Evolutionary conservation across 306 rosid genomes (phyloP).

Genomic region (Corylus heterophylla): DNA sequence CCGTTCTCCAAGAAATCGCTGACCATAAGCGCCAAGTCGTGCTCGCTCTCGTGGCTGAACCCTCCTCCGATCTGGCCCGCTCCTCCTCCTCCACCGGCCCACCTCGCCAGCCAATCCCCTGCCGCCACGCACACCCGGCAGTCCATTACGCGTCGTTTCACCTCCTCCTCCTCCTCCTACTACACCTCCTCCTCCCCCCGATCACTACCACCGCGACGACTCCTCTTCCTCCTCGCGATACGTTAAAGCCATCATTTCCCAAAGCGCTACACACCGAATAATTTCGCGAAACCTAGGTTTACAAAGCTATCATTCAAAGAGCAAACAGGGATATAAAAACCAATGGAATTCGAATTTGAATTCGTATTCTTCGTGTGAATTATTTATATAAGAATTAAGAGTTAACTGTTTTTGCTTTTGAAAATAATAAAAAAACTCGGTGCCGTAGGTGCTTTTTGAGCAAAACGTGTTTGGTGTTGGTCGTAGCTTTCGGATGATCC

Average conservation of each 20-base stretch:
- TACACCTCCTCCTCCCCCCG: slow-evolving; percentile 11
- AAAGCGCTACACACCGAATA: neutral
- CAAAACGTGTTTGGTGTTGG: neutral
- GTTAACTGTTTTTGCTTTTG: neutral
- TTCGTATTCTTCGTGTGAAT: neutral
- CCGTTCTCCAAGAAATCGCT: slow-evolving; percentile 90
- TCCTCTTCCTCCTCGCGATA: slow-evolving; percentile 11
- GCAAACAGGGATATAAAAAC: neutral
- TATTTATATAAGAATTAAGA: neutral
- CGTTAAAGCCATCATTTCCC: slow-evolving; percentile 1
- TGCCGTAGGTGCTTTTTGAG: neutral
- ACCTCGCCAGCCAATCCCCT: slow-evolving; percentile 59
- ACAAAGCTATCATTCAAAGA: slow-evolving; percentile 4
- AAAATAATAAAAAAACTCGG: neutral
- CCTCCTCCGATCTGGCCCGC: slow-evolving; percentile 56
- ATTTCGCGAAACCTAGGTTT: neutral
- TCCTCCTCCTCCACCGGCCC: slow-evolving; percentile 30
- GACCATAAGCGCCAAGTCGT: slow-evolving; percentile 85
- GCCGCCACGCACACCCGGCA: slow-evolving; percentile 59
- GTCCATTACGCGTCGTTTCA: slow-evolving; percentile 42
- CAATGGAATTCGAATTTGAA: slow-evolving; percentile 9
- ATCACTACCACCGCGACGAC: neutral
- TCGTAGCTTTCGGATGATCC: too few species aligned
- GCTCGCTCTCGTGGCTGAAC: slow-evolving; percentile 91
- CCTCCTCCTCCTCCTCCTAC: neutral